phyloP scores from a whole-genome alignment of 768 basidiomycete species.

The Terana coerulea region DNA sequence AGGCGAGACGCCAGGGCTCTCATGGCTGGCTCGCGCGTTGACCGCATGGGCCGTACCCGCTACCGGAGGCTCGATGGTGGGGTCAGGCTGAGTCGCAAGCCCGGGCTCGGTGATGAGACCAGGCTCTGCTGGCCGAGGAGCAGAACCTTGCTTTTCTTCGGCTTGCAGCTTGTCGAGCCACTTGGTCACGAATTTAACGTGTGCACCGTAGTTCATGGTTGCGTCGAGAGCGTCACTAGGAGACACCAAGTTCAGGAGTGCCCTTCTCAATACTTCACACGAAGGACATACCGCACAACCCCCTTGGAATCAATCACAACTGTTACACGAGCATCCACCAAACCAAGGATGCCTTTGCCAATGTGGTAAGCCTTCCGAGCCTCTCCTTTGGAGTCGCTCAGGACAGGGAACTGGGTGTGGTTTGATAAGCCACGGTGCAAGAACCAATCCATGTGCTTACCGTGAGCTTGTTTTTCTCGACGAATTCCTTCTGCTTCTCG shows the following conservation, averaged over 20 bases:
- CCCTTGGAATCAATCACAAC: conserved; percentile 76
- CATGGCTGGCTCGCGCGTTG: background rate
- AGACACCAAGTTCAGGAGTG: background rate
- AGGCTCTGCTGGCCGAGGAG: conserved; percentile 13
- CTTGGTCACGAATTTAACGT: conserved; percentile 67
- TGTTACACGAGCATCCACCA: conserved; percentile 63
- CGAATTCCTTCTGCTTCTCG: conserved; percentile 70
- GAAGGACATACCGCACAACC: conserved; percentile 54
- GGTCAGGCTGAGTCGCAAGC: conserved; percentile 7
- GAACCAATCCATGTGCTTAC: no score
- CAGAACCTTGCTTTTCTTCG: conserved; percentile 30
- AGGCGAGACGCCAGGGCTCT: conserved; percentile 1
- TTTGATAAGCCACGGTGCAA: background rate
- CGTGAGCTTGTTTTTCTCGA: conserved; percentile 62
- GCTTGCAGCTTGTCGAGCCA: conserved; percentile 53
- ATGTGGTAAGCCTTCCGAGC: conserved; percentile 63
- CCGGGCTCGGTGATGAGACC: conserved; percentile 13
- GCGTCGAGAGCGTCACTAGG: conserved; percentile 56
- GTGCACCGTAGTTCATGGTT: conserved; percentile 59
- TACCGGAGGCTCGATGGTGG: background rate
- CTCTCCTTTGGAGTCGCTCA: conserved; percentile 66
- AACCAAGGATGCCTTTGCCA: conserved; percentile 64
- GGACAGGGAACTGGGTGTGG: conserved; percentile 60
- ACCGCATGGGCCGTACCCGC: conserved; percentile 7
- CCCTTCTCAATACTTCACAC: no score